A percentile compares a stretch with the other conserved stretches of the same genome.
Evolutionary conservation across 148 eudicot genomes (phyloP).

Genomic region (Cornus kousa): DNA sequence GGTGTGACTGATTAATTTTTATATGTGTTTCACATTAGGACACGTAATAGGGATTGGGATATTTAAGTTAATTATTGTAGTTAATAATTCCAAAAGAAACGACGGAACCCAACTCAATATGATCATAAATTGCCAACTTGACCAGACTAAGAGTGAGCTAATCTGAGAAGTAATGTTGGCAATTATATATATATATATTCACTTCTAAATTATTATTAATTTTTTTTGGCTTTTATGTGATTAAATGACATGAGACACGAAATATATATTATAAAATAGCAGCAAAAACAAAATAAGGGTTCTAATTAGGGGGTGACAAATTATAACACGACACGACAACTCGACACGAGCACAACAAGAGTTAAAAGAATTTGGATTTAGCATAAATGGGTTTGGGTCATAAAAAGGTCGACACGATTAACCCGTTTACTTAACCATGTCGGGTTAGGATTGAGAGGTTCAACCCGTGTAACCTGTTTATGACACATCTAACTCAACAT

Average conservation of each 20-base stretch:
- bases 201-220: not conserved
- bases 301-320: too few relatives aligned
- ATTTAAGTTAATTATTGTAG: not conserved
- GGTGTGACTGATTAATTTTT: not conserved
- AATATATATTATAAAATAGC: not conserved
- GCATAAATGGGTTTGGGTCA: too few relatives aligned
- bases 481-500: too few relatives aligned
- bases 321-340: too few relatives aligned
- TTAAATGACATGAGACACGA: conserved; percentile 1
- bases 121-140: conserved; percentile 4
- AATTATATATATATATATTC: not conserved
- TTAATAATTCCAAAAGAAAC: conserved; percentile 5
- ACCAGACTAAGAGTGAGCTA: not conserved
- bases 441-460: too few relatives aligned
- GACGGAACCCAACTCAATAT: not conserved
- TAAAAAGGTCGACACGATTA: too few relatives aligned
- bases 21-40: not conserved
- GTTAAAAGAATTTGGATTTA: too few relatives aligned
- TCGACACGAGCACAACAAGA: too few relatives aligned
- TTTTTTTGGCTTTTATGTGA: not conserved
- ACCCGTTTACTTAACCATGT: too few relatives aligned
- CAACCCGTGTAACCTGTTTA: too few relatives aligned
- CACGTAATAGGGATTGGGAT: not conserved
- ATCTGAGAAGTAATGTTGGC: not conserved
- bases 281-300: not conserved